phyloP scores from a whole-genome alignment of 306 rosid genomes.

The Dalbergia oliveri region DNA sequence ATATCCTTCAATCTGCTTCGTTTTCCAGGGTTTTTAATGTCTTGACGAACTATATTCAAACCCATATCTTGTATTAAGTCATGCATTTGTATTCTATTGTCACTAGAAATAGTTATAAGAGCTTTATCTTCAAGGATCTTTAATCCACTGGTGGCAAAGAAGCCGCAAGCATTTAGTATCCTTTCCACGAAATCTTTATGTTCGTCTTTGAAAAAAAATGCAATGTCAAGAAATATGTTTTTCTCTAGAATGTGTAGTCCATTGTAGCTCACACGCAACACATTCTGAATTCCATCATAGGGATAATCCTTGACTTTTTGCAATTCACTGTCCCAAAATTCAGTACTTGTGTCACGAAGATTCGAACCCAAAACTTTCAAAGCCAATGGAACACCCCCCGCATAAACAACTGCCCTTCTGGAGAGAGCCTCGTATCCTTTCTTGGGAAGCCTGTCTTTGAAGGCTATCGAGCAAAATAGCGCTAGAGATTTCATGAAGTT shows the following conservation, averaged over 20 bases:
- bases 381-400: constrained; percentile 17
- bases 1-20: neutral
- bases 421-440: neutral
- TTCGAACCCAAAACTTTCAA: constrained; percentile 11
- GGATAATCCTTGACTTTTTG: neutral
- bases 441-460: neutral
- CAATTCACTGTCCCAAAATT: constrained; percentile 8
- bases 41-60: neutral
- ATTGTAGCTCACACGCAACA: constrained; percentile 24
- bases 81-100: neutral
- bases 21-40: neutral
- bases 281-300: neutral
- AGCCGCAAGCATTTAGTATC: neutral
- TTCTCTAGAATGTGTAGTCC: neutral
- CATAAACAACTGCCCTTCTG: neutral
- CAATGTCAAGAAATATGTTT: constrained; percentile 34
- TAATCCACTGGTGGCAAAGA: neutral
- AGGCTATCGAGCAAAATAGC: constrained; percentile 23
- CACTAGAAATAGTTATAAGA: neutral
- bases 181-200: neutral
- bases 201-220: constrained; percentile 22
- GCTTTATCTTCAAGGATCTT: neutral
- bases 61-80: neutral
- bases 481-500: neutral
- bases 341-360: neutral